Evolutionary conservation across 177 flowering plant genomes (phyloP), one percentile per base, ranked within the genome.

Genomic region (Vitis hybrid): DNA sequence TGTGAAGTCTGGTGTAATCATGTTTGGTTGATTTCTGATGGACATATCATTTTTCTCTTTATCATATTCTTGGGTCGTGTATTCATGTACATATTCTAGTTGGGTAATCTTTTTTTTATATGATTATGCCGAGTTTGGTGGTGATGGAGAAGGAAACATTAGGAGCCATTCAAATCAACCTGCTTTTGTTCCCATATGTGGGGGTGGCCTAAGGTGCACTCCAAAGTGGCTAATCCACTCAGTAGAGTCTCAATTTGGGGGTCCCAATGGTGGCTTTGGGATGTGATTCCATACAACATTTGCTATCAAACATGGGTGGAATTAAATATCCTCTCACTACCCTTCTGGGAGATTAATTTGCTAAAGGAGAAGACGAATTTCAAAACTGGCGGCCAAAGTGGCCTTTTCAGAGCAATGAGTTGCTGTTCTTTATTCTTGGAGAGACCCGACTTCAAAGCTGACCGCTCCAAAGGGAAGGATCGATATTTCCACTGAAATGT

Each of bases 221-320:
- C n/a, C 2, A 53, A 70, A 62, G 59, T 50, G 50, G 13, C 18
- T 39, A 61, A 67, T 9, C 71, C 50, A 54, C 59, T 56, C 29
- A 5, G 11, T 39, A 26, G 67, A 68, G 29, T 49, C 70, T 55
- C 70, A 58, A 68, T 1, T 52, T 66, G 45, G 22, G n/a, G 56
- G 69, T 67, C 51, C 10, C 20, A 1, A 29, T 45, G 9, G 26
- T 31, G 39, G 39, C 39, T 31, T 31, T 31, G 39, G 22, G 19
- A 56, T 56, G 59, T 56, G 59, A 16, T n/a, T 56, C 5, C 56
- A 13, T 31, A 31, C 39, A 31, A 5, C 39, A 31, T 31, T 31
- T 31, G 39, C 39, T 1, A 31, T 31, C 39, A 31, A 31, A 31
- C 39, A 31, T 31, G 39, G 39, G 2, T 31, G 39, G 39, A 31